phyloP scores from a whole-genome alignment of 108 stramenopile genomes.

The Aurantiochytrium sp. region DNA sequence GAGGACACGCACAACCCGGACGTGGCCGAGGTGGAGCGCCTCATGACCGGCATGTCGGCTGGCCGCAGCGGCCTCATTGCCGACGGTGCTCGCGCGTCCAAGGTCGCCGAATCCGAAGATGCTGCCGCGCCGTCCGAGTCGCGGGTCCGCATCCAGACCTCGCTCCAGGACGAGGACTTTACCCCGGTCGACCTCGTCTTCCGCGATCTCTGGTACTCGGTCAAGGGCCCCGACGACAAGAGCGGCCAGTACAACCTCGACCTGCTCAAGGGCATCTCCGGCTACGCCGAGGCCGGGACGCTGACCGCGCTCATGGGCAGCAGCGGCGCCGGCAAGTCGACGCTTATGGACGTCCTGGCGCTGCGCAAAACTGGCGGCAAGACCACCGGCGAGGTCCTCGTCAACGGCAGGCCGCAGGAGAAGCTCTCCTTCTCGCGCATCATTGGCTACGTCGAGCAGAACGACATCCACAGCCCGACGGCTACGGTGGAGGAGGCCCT shows the following conservation, averaged over 20 bases:
- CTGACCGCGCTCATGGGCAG: conserved; percentile 48
- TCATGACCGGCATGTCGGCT: neutral
- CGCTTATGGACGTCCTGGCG: conserved; percentile 66
- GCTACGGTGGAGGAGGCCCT: conserved; percentile 78
- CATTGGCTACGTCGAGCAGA: conserved; percentile 84
- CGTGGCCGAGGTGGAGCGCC: neutral
- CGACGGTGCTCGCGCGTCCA: no score
- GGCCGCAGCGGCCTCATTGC: no score
- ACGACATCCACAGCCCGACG: conserved; percentile 74
- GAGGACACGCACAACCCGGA: neutral
- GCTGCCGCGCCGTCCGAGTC: no score
- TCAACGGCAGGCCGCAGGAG: conserved; percentile 59
- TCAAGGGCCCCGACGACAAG: neutral
- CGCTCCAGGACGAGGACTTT: neutral
- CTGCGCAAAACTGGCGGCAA: conserved; percentile 64
- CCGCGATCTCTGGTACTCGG: conserved; percentile 17
- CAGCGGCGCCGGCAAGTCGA: conserved; percentile 62
- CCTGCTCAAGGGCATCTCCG: conserved; percentile 25
- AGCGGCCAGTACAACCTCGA: neutral
- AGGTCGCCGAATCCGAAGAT: no score
- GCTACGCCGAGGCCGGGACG: conserved; percentile 23
- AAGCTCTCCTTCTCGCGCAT: conserved; percentile 32
- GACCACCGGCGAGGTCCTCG: conserved; percentile 50
- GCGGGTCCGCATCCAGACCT: neutral
- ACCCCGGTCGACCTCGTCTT: neutral